Base-by-base conservation (phyloP, 345 rosid genomes). In the Citrus inodora region DNA sequence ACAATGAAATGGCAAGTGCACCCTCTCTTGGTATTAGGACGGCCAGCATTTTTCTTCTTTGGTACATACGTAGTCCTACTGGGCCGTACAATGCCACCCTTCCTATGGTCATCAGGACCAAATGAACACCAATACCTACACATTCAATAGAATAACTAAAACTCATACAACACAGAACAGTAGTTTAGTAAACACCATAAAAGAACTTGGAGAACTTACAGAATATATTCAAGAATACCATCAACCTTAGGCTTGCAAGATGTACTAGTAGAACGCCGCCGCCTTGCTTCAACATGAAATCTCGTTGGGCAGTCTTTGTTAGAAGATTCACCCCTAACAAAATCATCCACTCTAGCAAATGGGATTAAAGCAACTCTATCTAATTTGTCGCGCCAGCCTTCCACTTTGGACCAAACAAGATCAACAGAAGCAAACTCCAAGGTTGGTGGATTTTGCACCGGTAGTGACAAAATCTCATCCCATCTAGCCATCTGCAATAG, bases 81-180 rank as follows among this genome's bases (percentile, higher is more conserved):
- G 30, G 99, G 98, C 71, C 98, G 85, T 37, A 94, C 92, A 48
- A 89, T 63, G 71, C 98, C 95, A 48, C 99, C 98, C 82, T 88
- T 92, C 75, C 98, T 86, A 77, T 91, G 97, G 79, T 94, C 99
- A 82, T 95, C 97, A 53, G 99, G 97, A 33, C 98, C 99, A 87
- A 92, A 95, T 25, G 99, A 95, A 85, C 98, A 95, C 99, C 98
- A 95, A 83, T 95, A 95, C 92, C 98, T 95, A 85, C 72, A 80
- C 73, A 77, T 74, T 79, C 19, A 80, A 82, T 58, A 35, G 28
- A 40, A 78, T 25, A 64, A 81, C 21, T 78, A 30, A 77, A 75
- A 42, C 16, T 70, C 59, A 30, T 10, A 51, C 19, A n/a, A 74
- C 27, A 27, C 53, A 48, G 24, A 5, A 75, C 32, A 32, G 55